Evolutionary conservation across 352 stramenopile genomes (phyloP).

Genomic region (Phytophthora hibernalis): DNA sequence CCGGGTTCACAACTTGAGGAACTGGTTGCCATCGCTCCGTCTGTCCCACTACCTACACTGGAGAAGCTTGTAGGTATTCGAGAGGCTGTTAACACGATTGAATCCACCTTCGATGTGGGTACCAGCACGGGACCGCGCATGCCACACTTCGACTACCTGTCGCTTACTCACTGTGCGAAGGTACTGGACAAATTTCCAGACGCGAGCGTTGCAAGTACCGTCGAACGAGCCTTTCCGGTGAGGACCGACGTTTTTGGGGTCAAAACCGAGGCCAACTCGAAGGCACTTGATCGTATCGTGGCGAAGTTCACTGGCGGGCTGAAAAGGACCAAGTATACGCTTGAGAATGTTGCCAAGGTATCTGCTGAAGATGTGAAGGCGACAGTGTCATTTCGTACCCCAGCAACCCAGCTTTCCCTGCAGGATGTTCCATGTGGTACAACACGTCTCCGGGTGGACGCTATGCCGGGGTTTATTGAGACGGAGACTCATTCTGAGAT

Average conservation of each 20-base stretch:
- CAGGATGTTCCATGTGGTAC: slow-evolving; percentile 56
- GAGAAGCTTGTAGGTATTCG: slow-evolving; percentile 76
- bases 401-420: slow-evolving; percentile 14
- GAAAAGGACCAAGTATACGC: slow-evolving; percentile 36
- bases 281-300: slow-evolving; percentile 63
- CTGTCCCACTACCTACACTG: slow-evolving; percentile 57
- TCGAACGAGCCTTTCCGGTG: slow-evolving; percentile 69
- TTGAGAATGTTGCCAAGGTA: slow-evolving; percentile 47
- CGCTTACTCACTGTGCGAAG: slow-evolving; percentile 62
- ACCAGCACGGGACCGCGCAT: slow-evolving; percentile 53
- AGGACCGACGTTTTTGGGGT: slow-evolving; percentile 51
- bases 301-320: slow-evolving; percentile 49
- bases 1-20: slow-evolving; percentile 71
- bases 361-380: slow-evolving; percentile 24
- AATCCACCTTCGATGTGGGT: slow-evolving; percentile 55
- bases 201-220: slow-evolving; percentile 39
- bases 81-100: slow-evolving; percentile 77
- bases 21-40: slow-evolving; percentile 52
- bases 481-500: slow-evolving; percentile 57
- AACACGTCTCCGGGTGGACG: slow-evolving; percentile 26
- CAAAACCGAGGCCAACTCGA: slow-evolving; percentile 52
- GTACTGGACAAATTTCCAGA: slow-evolving; percentile 61
- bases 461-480: slow-evolving; percentile 63
- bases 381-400: slow-evolving; percentile 32
- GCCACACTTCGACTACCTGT: slow-evolving; percentile 78